Base-by-base conservation (phyloP, 352 stramenopile species). In the Pythium folliculosum region DNA sequence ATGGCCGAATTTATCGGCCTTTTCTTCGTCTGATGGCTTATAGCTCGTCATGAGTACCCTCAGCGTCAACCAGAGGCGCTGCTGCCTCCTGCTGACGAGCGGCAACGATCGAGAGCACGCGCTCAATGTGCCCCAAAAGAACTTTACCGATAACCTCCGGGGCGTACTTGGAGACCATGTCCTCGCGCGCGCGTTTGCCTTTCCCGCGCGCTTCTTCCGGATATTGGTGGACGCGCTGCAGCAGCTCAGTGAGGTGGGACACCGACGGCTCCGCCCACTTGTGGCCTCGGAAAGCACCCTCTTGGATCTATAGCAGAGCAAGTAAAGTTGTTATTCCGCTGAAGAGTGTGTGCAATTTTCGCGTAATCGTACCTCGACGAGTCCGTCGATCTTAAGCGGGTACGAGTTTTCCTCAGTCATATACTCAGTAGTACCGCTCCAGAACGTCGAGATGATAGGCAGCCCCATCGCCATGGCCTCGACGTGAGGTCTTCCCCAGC, bases 381-480 rank as follows among this genome's bases (percentile, higher is more conserved):
- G 78, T n/a, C 89, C 84, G 47, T 95, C 79, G 61, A 95, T 92
- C 4, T 75, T 58, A 17, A 96, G 66, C 13, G 84, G 89, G 52
- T 94, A 96, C 48, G 87, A 94, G 67, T 96, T 96, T 17, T 84
- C 74, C 21, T 91, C 67, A 1, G 86, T 96, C 88, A 96, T 95
- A 67, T 91, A 96, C 58, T 96, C 89, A 5, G 88, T 95, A 1
- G 86, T 89, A 13, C 94, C 94, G 57, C 87, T 97, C 88, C 91
- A 98, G 67, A 94, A 97, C 10, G 92, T 98, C 17, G 92, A 90
- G 37, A 98, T 94, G 5, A 98, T 73, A 16, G 92, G 89, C 25
- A 91, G 67, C 7, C 78, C 92, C 87, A 97, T 98, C 4, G 89
- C 79, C 95, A 98, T 98, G 9, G 94, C 93, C 62, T 98, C 95